These are phyloP conservation scores for Cajanus cajan DNA, from an alignment of 306 rosid genomes.

Conservation along the genomic window DNA sequence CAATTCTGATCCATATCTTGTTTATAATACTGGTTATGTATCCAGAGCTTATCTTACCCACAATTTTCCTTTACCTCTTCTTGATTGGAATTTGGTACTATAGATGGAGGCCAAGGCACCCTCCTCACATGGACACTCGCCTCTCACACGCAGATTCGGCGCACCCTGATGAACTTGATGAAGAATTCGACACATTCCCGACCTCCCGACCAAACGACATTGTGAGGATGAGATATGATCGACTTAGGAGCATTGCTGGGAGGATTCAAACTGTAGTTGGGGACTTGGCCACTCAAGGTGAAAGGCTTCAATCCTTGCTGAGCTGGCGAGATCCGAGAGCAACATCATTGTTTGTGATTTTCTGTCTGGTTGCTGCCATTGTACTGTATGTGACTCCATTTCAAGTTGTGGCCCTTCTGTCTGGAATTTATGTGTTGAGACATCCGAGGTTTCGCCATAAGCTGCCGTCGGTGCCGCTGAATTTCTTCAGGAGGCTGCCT, in stretches of 20 bases:
- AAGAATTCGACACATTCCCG: slow-evolving; percentile 90
- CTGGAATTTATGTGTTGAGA: slow-evolving; percentile 83
- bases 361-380: slow-evolving; percentile 83
- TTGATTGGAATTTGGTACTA: slow-evolving; percentile 96
- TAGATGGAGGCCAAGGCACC: slow-evolving; percentile 96
- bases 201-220: slow-evolving; percentile 71
- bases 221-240: slow-evolving; percentile 89
- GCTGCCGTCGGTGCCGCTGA: slow-evolving; percentile 93
- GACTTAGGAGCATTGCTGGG: slow-evolving; percentile 92
- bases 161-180: slow-evolving; percentile 88
- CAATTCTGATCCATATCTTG: slow-evolving; percentile 81
- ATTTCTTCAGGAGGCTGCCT: slow-evolving; percentile 95
- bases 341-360: slow-evolving; percentile 79
- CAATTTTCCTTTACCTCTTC: slow-evolving; percentile 92
- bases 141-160: slow-evolving; percentile 87
- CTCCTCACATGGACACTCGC: slow-evolving; percentile 99
- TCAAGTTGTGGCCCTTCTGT: slow-evolving; percentile 84
- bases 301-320: slow-evolving; percentile 90
- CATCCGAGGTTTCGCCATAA: slow-evolving; percentile 96
- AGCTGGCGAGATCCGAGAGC: slow-evolving; percentile 99
- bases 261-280: slow-evolving; percentile 96
- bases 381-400: slow-evolving; percentile 87
- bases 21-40: slow-evolving; percentile 90
- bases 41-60: slow-evolving; percentile 93
- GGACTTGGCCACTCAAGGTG: slow-evolving; percentile 97